Percentiles rank a stretch among this genome's conserved stretches.
These are phyloP conservation scores for Jatropha curcas DNA, from an alignment of 345 rosid genomes.

Conservation along the genomic window DNA sequence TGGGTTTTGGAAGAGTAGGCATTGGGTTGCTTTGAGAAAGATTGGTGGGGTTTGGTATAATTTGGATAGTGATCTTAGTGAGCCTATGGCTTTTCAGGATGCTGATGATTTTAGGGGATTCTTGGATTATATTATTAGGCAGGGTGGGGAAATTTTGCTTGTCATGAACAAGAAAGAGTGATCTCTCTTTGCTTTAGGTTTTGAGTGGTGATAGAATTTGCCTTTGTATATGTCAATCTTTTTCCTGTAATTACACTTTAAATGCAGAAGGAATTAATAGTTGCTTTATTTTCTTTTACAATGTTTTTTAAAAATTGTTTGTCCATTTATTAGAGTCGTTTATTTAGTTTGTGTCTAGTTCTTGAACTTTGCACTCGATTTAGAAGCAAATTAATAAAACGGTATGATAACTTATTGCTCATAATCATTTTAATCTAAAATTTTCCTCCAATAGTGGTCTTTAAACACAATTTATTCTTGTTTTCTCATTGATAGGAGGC, in stretches of 20 bases:
- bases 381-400: too few species aligned
- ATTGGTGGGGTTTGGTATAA: constrained; percentile 84
- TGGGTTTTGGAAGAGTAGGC: constrained; percentile 86
- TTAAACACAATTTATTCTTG: too few species aligned
- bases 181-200: neutral
- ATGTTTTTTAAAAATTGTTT: neutral
- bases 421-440: too few species aligned
- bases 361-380: too few species aligned
- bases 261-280: neutral
- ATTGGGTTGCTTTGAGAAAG: constrained; percentile 78
- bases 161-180: constrained; percentile 42
- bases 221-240: neutral
- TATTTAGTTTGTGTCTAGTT: too few species aligned
- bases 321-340: neutral
- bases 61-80: constrained; percentile 74
- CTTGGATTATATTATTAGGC: constrained; percentile 54
- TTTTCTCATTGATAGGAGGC: too few species aligned
- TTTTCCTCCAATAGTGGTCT: too few species aligned
- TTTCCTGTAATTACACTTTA: neutral
- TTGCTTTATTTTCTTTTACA: neutral
- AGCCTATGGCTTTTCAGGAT: constrained; percentile 45
- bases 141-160: constrained; percentile 70
- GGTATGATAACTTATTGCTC: too few species aligned
- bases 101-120: constrained; percentile 48
- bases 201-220: neutral